Evolutionary conservation across 345 rosid species (phyloP).

Genomic region (Physaria fendleri): DNA sequence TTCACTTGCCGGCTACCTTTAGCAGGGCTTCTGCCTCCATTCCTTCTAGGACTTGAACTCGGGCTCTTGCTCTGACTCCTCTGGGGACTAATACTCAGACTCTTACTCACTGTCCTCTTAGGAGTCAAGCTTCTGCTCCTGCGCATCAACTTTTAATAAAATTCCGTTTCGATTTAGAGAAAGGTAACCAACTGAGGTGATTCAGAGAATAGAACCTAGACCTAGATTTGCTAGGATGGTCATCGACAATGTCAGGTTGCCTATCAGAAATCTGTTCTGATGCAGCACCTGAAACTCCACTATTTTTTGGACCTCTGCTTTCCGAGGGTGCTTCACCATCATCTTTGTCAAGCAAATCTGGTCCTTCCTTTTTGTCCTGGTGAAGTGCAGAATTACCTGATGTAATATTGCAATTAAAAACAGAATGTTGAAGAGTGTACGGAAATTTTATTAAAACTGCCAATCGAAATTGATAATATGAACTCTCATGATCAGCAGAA

Average conservation of each 20-base stretch:
- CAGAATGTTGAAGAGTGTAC: background rate
- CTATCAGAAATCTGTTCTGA: constrained; percentile 60
- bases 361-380: constrained; percentile 37
- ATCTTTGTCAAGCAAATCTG: constrained; percentile 25
- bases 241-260: constrained; percentile 76
- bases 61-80: constrained; percentile 66
- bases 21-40: constrained; percentile 32
- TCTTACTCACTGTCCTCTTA: constrained; percentile 68
- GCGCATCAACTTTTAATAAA: constrained; percentile 55
- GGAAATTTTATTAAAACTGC: background rate
- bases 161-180: constrained; percentile 38
- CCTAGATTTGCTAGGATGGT: constrained; percentile 89
- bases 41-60: constrained; percentile 48
- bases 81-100: constrained; percentile 75
- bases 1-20: constrained; percentile 32
- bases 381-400: constrained; percentile 33
- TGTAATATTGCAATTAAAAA: constrained; percentile 29
- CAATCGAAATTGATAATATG: background rate
- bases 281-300: constrained; percentile 41
- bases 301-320: constrained; percentile 53
- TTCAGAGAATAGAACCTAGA: constrained; percentile 39
- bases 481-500: background rate
- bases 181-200: constrained; percentile 36
- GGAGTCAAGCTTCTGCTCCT: constrained; percentile 95
- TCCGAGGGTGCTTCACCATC: constrained; percentile 34